Conservation (phyloP, 495 filamentous ascomycete genomes). For the Aspergillus incahuasiensis region DNA sequence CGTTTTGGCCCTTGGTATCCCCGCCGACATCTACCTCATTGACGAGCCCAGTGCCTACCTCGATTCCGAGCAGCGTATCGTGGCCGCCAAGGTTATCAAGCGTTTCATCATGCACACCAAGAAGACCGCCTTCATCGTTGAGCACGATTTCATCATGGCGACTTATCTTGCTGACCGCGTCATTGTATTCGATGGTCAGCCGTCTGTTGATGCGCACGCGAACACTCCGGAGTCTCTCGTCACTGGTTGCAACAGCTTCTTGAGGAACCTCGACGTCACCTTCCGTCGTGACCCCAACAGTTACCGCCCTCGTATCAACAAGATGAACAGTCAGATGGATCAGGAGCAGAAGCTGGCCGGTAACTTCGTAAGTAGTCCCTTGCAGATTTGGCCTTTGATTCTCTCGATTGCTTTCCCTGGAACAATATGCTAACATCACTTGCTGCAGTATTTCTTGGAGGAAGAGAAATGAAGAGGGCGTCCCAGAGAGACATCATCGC, state of each 20-base stretch:
- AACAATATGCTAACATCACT: background rate
- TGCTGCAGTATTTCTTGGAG: conserved; percentile 75
- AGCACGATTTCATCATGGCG: conserved; percentile 99
- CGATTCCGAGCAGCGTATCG: conserved; percentile 97
- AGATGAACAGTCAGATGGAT: conserved; percentile 88
- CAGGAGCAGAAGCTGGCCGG: conserved; percentile 93
- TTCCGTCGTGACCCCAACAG: conserved; percentile 97
- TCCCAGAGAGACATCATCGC: conserved; percentile 44
- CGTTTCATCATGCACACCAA: conserved; percentile 99
- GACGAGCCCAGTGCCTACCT: conserved; percentile 94
- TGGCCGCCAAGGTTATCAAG: conserved; percentile 95
- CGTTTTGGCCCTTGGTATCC: conserved; percentile 86
- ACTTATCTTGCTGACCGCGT: conserved; percentile 96
- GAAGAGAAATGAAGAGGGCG: conserved; percentile 74
- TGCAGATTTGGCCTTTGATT: background rate
- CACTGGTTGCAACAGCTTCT: conserved; percentile 93
- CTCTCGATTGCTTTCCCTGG: too few relatives aligned
- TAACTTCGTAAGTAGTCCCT: conserved; percentile 70
- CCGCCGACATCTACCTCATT: conserved; percentile 98
- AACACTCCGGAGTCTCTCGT: conserved; percentile 87
- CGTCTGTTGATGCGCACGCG: conserved; percentile 80
- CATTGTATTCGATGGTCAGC: conserved; percentile 94
- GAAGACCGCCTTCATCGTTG: conserved; percentile 98
- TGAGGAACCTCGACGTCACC: conserved; percentile 93
- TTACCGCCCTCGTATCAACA: conserved; percentile 96